phyloP scores from a whole-genome alignment of 169 alveolate genomes.

The Miamiensis avidus region DNA sequence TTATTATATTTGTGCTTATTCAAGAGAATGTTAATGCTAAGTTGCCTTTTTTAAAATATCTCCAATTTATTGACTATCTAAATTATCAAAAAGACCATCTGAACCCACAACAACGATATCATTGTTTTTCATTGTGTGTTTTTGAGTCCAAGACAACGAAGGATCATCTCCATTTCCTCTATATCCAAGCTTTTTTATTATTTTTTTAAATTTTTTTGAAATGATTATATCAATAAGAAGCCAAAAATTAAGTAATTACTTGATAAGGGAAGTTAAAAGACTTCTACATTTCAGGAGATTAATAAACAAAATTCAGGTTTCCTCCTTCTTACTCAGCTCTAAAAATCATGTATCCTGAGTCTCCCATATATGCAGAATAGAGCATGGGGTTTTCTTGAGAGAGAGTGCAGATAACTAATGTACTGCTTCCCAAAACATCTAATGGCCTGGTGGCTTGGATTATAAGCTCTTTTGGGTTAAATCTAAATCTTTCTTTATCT shows the following conservation, averaged over 20 bases:
- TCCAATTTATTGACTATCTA: constrained; percentile 50
- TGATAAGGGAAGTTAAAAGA: constrained; percentile 75
- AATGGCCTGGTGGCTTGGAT: neutral
- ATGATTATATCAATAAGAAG: too few species aligned
- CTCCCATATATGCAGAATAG: constrained; percentile 65
- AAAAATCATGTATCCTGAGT: constrained; percentile 64
- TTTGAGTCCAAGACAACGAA: constrained; percentile 29
- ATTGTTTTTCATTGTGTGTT: constrained; percentile 54
- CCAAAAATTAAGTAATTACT: constrained; percentile 15
- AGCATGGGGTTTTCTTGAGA: constrained; percentile 2
- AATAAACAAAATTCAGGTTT: constrained; percentile 18
- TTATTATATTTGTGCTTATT: constrained; percentile 5
- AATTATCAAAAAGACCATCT: constrained; percentile 80
- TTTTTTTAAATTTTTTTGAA: neutral
- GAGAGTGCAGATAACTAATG: constrained; percentile 31
- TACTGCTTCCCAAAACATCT: constrained; percentile 21
- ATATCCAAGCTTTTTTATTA: constrained; percentile 42
- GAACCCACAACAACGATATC: constrained; percentile 70
- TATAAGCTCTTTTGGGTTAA: constrained; percentile 50
- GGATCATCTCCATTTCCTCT: constrained; percentile 59
- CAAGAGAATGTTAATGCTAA: neutral
- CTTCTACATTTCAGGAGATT: constrained; percentile 58
- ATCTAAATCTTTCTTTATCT: neutral
- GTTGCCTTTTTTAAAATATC: constrained; percentile 18
- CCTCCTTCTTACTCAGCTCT: constrained; percentile 46